These are phyloP conservation scores for Cyamopsis tetragonoloba DNA, from an alignment of 306 rosid species.

Conservation along the genomic window DNA sequence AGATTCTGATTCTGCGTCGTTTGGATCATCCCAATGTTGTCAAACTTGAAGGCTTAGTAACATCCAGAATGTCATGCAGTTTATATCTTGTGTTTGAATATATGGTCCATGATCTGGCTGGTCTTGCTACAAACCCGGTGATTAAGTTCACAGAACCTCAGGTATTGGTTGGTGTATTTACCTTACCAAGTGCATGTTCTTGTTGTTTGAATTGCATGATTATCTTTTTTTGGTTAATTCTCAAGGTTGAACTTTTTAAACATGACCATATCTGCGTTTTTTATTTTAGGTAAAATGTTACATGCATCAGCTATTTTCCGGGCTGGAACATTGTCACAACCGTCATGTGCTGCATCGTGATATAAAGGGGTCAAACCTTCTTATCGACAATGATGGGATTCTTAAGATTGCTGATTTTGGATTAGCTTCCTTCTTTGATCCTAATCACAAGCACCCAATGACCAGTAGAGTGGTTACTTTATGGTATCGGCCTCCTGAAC, in stretches of 20 bases:
- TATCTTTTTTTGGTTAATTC: constrained; percentile 14
- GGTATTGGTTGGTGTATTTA: constrained; percentile 20
- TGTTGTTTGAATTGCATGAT: constrained; percentile 13
- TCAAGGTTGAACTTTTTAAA: not conserved
- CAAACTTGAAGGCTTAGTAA: constrained; percentile 43
- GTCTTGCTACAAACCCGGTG: constrained; percentile 44
- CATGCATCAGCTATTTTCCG: constrained; percentile 43
- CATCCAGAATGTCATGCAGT: constrained; percentile 51
- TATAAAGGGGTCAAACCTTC: constrained; percentile 49
- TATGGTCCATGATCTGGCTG: constrained; percentile 53
- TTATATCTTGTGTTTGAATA: constrained; percentile 45
- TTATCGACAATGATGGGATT: constrained; percentile 39
- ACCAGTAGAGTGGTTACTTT: constrained; percentile 49
- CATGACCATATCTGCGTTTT: constrained; percentile 6
- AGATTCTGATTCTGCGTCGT: constrained; percentile 43
- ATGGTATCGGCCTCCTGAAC: constrained; percentile 53
- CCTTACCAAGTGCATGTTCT: constrained; percentile 2
- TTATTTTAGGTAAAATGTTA: constrained; percentile 47
- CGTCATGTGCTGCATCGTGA: constrained; percentile 50
- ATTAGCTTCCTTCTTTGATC: constrained; percentile 45
- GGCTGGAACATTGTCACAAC: constrained; percentile 50
- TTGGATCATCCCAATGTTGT: constrained; percentile 48
- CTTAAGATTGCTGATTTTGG: constrained; percentile 50
- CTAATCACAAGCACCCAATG: constrained; percentile 43
- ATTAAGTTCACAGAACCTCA: constrained; percentile 45